phyloP scores from a whole-genome alignment of 805 yeast genomes.

The Lachancea meyersii region DNA sequence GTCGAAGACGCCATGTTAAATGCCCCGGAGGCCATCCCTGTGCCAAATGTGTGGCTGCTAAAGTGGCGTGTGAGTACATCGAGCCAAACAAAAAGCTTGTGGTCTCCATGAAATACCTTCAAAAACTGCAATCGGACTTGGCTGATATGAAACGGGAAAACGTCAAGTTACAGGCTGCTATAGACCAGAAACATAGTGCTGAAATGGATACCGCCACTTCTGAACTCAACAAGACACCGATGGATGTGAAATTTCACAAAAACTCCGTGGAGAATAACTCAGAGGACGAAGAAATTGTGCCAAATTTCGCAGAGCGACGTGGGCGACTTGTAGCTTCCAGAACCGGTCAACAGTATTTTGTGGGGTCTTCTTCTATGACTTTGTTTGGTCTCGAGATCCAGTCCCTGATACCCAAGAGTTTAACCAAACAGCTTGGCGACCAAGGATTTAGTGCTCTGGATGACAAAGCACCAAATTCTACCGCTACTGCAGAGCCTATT shows the following conservation, averaged over 20 bases:
- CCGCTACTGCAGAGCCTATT: slow-evolving; percentile 9
- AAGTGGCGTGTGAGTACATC: slow-evolving; percentile 58
- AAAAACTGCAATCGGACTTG: slow-evolving; percentile 61
- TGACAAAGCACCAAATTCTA: background rate
- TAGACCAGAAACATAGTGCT: background rate
- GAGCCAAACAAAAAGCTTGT: slow-evolving; percentile 70
- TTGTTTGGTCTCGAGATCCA: slow-evolving; percentile 73
- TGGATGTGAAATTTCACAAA: slow-evolving; percentile 9
- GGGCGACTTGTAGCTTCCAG: slow-evolving; percentile 68
- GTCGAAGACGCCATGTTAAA: slow-evolving; percentile 65
- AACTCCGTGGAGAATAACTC: slow-evolving; percentile 8
- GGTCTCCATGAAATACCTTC: slow-evolving; percentile 63
- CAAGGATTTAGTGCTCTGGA: background rate
- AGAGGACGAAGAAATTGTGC: slow-evolving; percentile 48
- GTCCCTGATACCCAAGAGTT: slow-evolving; percentile 45
- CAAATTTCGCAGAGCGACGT: slow-evolving; percentile 64
- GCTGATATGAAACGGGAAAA: slow-evolving; percentile 61
- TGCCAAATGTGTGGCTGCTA: slow-evolving; percentile 49
- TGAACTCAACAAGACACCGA: background rate
- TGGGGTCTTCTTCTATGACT: slow-evolving; percentile 81
- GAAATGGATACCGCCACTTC: background rate
- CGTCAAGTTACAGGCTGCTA: slow-evolving; percentile 42
- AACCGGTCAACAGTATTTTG: slow-evolving; percentile 69
- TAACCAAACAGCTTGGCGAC: slow-evolving; percentile 15
- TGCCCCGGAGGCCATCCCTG: slow-evolving; percentile 80